Evolutionary conservation across 179 eudicot species (phyloP), one percentile per base, ranked within the genome.

Genomic region (Beta corolliflora): DNA sequence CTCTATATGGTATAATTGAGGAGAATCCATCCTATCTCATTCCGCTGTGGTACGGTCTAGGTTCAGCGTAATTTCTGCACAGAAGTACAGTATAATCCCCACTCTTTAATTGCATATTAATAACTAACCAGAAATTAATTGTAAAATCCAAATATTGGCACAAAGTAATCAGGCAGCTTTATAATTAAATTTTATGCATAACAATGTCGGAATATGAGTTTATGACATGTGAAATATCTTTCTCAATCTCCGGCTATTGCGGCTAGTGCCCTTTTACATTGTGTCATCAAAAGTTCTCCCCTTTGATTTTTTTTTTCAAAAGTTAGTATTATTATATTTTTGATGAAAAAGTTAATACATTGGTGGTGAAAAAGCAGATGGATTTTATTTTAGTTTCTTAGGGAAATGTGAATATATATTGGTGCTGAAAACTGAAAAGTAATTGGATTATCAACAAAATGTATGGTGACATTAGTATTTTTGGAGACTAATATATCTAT

Each of bases 231-330:
- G 73, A 75, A 81, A 72, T 59, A 77, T 76, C 64, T 69, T 69
- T 58, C 81, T 45, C 69, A 81, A 76, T 73, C 79, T 83, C 84
- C 89, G 84, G 82, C 76, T 80, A 78, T 85, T 85, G 76, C 84
- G 87, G 86, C 79, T 82, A 82, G 82, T 74, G 82, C 70, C 75
- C 78, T 53, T 61, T 76, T 72, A 53, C 71, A 63, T 78, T 80
- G 76, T 45, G 67, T 82, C 53, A 61, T 16, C 84, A 45, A 68
- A 23, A 77, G 45, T 45, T 78, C 67, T 50, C 19, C 48, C 23
- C 25, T 59, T 76, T 76, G 5, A 25, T 56, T 7, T 9, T 71
- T 15, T 7, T 2, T 64, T 16, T 16, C 41, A 67, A 15, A 75
- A 58, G 25, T 75, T 29, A 16, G 8, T 31, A 29, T 8, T 11